Evolutionary conservation across 2,329 filamentous ascomycete species (phyloP), one percentile per base, ranked within the genome.

Genomic region (Curvularia sp.): DNA sequence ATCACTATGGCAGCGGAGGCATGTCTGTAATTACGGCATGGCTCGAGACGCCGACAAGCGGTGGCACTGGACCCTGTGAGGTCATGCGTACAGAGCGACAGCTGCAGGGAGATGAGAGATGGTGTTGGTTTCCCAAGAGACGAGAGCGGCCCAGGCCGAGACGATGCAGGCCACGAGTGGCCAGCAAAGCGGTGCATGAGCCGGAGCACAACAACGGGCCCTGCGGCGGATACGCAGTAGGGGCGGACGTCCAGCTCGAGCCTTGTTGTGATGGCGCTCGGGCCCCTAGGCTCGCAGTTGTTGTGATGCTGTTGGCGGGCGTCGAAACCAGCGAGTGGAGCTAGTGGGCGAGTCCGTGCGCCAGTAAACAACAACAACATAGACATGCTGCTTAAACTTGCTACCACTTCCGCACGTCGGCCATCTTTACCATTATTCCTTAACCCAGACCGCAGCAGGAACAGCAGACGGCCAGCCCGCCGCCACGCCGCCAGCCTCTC

Each of bases 351-450:
- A 35, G 57, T 41, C 56, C 60, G 60, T 57, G 60, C 53, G 20
- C 41, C 44, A 58, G 58, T 66, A 64, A 64, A 65, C 65, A 71
- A 66, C 65, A 69, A 72, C 61, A 71, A 67, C 66, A 55, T 51
- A 20, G 33, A 48, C 58, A 67, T 69, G 66, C 67, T 68, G 63
- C 68, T 65, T 61, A 69, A 60, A 64, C 55, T 63, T 66, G 60
- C 64, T 65, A 65, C 66, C 70, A 69, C 70, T 68, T 64, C 67
- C 66, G 61, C 70, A 63, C 57, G 58, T 61, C 66, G 63, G 64
- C 62, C 72, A 77, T 77, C 74, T 68, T 73, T 76, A 76, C 72
- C 66, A 63, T 64, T 75, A 75, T 76, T 74, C 60, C 63, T 74
- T 68, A 66, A 44, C 59, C 58, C 56, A 57, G 63, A 62, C 48